Conservation (phyloP, 2,329 filamentous ascomycete species). For the Aspergillus sp. region DNA sequence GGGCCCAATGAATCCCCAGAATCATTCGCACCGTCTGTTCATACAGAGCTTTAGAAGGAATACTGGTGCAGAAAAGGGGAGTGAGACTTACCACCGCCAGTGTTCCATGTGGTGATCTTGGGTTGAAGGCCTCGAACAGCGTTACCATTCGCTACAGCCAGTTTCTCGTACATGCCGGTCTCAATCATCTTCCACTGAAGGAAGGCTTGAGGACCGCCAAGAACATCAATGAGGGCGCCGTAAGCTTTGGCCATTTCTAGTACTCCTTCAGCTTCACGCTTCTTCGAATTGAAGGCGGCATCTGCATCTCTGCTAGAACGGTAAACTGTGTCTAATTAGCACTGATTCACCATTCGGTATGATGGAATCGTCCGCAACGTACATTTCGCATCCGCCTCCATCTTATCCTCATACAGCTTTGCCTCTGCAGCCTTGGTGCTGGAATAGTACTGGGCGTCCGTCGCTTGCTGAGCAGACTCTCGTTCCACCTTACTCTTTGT, state of each 20-base stretch:
- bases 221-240: slow-evolving; percentile 65
- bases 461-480: slow-evolving; percentile 44
- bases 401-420: slow-evolving; percentile 37
- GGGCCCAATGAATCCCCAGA: slow-evolving; percentile 58
- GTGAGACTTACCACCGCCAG: slow-evolving; percentile 52
- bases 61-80: neutral
- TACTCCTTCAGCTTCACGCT: slow-evolving; percentile 76
- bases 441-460: slow-evolving; percentile 51
- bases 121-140: slow-evolving; percentile 77
- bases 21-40: slow-evolving; percentile 41
- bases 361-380: slow-evolving; percentile 11
- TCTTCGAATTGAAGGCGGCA: slow-evolving; percentile 50
- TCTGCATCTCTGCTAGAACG: slow-evolving; percentile 36
- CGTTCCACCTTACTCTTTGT: slow-evolving; percentile 65
- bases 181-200: slow-evolving; percentile 88
- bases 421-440: slow-evolving; percentile 57
- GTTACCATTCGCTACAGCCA: slow-evolving; percentile 74
- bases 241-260: slow-evolving; percentile 80
- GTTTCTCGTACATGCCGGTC: slow-evolving; percentile 72
- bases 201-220: slow-evolving; percentile 75
- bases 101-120: slow-evolving; percentile 92
- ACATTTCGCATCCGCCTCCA: slow-evolving; percentile 39
- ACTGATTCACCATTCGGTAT: neutral
- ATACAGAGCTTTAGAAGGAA: slow-evolving; percentile 3
- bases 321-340: slow-evolving; percentile 22